Evolutionary conservation across 805 yeast genomes (phyloP).

Genomic region (Clavispora vitiphila): DNA sequence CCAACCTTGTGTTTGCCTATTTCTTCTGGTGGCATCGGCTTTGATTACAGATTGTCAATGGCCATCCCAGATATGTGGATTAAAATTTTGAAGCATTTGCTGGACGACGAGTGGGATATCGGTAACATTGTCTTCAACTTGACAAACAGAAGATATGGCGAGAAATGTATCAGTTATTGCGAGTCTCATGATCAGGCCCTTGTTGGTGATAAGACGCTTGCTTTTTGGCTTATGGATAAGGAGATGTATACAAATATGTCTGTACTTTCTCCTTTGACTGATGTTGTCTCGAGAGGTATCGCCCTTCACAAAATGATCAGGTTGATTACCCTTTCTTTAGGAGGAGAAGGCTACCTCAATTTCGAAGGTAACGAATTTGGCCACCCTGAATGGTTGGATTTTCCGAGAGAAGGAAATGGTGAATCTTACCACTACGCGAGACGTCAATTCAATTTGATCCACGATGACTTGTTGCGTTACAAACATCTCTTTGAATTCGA

Average conservation of each 20-base stretch:
- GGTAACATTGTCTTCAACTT: constrained; percentile 74
- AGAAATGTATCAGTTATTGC: constrained; percentile 84
- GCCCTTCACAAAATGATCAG: constrained; percentile 90
- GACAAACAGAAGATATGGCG: constrained; percentile 83
- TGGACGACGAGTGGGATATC: constrained; percentile 90
- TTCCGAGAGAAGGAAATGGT: constrained; percentile 85
- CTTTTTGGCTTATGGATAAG: constrained; percentile 98
- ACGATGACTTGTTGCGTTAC: constrained; percentile 77
- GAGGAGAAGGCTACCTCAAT: constrained; percentile 94
- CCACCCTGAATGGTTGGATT: constrained; percentile 98
- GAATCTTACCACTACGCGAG: constrained; percentile 92
- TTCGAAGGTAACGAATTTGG: constrained; percentile 99
- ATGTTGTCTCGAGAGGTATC: constrained; percentile 81
- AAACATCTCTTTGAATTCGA: constrained; percentile 78
- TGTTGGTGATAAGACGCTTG: constrained; percentile 94
- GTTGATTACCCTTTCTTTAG: constrained; percentile 79
- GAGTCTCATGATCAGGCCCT: constrained; percentile 97
- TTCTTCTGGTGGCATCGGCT: constrained; percentile 80
- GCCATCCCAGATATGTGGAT: constrained; percentile 99
- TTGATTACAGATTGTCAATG: constrained; percentile 92
- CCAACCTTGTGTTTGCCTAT: constrained; percentile 86
- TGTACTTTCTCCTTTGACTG: constrained; percentile 62
- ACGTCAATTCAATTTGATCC: constrained; percentile 84
- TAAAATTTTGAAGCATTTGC: constrained; percentile 75
- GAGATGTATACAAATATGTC: constrained; percentile 98